Percentiles rank a stretch among this genome's conserved stretches.
Conservation (phyloP, 495 filamentous ascomycete species). For the Penicillium roqueforti region DNA sequence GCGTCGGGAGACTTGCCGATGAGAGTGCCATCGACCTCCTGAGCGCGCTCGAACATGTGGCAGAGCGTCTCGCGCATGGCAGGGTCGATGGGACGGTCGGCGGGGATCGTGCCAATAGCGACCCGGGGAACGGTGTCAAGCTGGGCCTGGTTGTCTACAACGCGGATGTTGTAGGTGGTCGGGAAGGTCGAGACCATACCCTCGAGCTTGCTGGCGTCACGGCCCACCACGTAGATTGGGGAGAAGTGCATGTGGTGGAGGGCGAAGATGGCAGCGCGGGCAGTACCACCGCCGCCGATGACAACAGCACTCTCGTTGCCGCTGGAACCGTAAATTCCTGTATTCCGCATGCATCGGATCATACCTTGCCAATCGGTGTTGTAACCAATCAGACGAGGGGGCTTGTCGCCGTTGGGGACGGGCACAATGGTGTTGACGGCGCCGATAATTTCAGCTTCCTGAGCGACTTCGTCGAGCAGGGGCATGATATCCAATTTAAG, state of each 20-base stretch:
- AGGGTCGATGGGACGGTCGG: conserved; percentile 76
- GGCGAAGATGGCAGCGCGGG: conserved; percentile 86
- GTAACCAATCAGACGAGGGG: conserved; percentile 64
- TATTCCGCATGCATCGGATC: conserved; percentile 70
- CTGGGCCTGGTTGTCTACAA: conserved; percentile 52
- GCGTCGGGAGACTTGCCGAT: conserved; percentile 24
- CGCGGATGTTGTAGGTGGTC: conserved; percentile 64
- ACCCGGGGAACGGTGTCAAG: conserved; percentile 57
- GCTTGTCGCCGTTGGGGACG: conserved; percentile 27
- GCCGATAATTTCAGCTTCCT: conserved; percentile 78
- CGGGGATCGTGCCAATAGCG: conserved; percentile 87
- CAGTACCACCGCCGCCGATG: conserved; percentile 86
- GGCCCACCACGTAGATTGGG: conserved; percentile 83
- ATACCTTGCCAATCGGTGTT: conserved; percentile 99
- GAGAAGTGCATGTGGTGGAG: conserved; percentile 77
- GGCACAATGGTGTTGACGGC: conserved; percentile 93
- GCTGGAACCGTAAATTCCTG: conserved; percentile 52
- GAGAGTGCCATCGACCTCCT: conserved; percentile 32
- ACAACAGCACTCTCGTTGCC: conserved; percentile 50
- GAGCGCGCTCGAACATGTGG: conserved; percentile 54
- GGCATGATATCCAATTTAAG: conserved; percentile 86
- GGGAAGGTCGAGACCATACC: conserved; percentile 71
- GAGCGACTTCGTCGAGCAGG: conserved; percentile 71
- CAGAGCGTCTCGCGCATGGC: conserved; percentile 64
- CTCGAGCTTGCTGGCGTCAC: conserved; percentile 62